A percentile compares a stretch with the other conserved stretches of the same genome.
Conservation (phyloP, 2,329 filamentous ascomycete species). For the Exophiala xenobiotica region DNA sequence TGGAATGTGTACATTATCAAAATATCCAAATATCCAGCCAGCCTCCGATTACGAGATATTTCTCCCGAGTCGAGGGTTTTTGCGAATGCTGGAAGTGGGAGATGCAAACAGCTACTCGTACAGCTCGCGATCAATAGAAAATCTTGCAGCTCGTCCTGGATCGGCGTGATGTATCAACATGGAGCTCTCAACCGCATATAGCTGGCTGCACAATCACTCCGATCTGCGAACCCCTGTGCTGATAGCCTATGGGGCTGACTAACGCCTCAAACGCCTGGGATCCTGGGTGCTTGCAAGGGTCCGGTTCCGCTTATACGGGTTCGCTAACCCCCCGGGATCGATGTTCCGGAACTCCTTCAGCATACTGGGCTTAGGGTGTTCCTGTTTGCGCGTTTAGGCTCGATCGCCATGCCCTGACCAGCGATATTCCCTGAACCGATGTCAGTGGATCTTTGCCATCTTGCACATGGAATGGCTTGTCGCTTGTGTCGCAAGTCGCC, state of each 20-base stretch:
- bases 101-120: too few species aligned
- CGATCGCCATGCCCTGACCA: not conserved
- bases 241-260: not conserved
- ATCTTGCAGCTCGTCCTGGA: too few species aligned
- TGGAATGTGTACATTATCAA: not conserved
- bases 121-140: too few species aligned
- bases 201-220: too few species aligned
- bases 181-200: too few species aligned
- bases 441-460: not conserved
- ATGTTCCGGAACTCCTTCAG: not conserved
- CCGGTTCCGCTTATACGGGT: not conserved
- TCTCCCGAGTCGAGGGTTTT: too few species aligned
- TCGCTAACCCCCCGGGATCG: not conserved
- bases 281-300: not conserved
- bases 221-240: not conserved
- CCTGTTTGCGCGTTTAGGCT: not conserved
- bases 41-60: too few species aligned
- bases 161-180: too few species aligned
- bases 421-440: not conserved
- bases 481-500: not conserved
- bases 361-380: too few species aligned
- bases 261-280: not conserved
- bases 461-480: not conserved
- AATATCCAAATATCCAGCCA: too few species aligned
- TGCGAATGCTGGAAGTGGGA: too few species aligned